phyloP scores from a whole-genome alignment of 306 rosid species.

The Rosa lucieae region DNA sequence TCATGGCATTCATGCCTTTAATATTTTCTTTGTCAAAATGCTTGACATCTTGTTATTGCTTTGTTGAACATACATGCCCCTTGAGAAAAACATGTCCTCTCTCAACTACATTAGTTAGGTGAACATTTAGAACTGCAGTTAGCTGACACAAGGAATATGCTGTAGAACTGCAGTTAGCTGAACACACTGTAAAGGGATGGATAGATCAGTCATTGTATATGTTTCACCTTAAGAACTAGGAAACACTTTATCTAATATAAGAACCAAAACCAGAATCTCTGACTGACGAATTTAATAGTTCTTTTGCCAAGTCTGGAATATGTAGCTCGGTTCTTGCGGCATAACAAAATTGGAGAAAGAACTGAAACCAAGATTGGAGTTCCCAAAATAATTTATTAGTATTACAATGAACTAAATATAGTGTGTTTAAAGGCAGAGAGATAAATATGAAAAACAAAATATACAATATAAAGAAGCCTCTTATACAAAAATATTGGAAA shows the following conservation, averaged over 20 bases:
- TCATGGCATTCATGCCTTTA: background rate
- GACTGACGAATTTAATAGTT: background rate
- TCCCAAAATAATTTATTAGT: constrained; percentile 45
- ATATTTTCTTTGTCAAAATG: background rate
- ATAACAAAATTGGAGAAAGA: background rate
- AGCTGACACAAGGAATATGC: too few relatives aligned
- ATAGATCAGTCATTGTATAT: background rate
- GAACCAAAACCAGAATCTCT: background rate
- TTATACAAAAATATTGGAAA: constrained; percentile 37
- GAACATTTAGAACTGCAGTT: too few relatives aligned
- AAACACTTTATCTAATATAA: background rate
- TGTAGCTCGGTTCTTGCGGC: background rate
- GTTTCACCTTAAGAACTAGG: background rate
- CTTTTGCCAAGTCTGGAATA: background rate
- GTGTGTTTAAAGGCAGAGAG: constrained; percentile 24
- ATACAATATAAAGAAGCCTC: constrained; percentile 64
- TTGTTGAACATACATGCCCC: background rate
- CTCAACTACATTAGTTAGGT: background rate
- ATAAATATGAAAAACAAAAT: constrained; percentile 39
- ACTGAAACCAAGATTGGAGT: constrained; percentile 16
- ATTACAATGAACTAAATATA: constrained; percentile 44
- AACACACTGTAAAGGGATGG: background rate
- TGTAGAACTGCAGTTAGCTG: background rate
- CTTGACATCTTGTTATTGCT: constrained; percentile 3
- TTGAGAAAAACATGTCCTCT: background rate